phyloP scores from a whole-genome alignment of 2,329 filamentous ascomycete species.

The Diplodia corticola region DNA sequence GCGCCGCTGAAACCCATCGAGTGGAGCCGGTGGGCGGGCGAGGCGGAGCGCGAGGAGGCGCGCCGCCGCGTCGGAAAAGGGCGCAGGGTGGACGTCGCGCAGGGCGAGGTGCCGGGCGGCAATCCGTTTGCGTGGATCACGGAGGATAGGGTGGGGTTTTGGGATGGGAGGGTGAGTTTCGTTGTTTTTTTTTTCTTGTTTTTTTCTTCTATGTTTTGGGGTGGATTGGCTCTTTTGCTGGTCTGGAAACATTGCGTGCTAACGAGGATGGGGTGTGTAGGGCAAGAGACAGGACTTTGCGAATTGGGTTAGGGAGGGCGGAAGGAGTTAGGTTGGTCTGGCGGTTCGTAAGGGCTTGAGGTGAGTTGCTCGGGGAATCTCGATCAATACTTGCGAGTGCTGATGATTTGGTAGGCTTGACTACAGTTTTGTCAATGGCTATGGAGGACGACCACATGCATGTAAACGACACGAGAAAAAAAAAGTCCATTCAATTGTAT shows the following conservation, averaged over 20 bases:
- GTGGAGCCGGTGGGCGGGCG: slow-evolving; percentile 78
- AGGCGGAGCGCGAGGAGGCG: slow-evolving; percentile 77
- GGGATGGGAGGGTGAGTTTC: slow-evolving; percentile 73
- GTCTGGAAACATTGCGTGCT: background rate
- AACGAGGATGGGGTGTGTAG: slow-evolving; percentile 31
- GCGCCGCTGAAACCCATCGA: slow-evolving; percentile 80
- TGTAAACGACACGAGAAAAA: background rate
- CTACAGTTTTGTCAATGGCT: background rate
- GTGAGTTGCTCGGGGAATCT: background rate
- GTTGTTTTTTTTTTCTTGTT: too few relatives aligned
- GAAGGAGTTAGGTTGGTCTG: background rate
- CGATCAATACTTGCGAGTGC: background rate
- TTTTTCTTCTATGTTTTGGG: too few relatives aligned
- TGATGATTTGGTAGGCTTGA: background rate
- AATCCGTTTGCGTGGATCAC: slow-evolving; percentile 74
- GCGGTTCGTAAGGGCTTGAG: background rate
- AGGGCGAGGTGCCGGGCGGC: slow-evolving; percentile 48
- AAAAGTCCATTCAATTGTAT: background rate
- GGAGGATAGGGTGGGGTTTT: slow-evolving; percentile 80
- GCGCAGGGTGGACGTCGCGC: slow-evolving; percentile 23
- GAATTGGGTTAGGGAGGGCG: slow-evolving; percentile 61
- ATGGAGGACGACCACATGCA: background rate
- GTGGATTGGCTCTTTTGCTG: background rate
- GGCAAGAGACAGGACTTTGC: slow-evolving; percentile 73
- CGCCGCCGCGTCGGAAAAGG: slow-evolving; percentile 66